Base-by-base conservation (phyloP, 768 basidiomycete genomes). In the Termitomyces sp. region DNA sequence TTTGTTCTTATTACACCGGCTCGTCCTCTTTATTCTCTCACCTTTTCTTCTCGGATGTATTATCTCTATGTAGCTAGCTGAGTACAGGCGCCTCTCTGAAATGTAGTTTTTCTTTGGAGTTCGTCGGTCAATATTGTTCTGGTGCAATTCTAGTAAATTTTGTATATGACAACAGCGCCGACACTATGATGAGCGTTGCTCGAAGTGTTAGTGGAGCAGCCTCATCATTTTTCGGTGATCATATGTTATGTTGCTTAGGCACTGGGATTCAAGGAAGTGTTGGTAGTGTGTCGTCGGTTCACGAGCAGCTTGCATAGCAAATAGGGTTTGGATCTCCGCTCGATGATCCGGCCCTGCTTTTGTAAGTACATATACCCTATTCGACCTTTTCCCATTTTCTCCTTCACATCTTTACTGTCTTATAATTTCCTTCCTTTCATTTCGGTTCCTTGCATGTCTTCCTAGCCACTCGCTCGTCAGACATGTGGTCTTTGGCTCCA, bases 1-100 rank as follows among this genome's bases (percentile, higher is more conserved):
- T 58, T 47, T 40, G 38, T 55, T 54, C 53, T 56, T 55, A 59
- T 58, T 54, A 59, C 50, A 62, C 46, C 53, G 45, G 58, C 59
- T 41, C 59, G 46, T 56, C 58, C 58, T n/a, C n/a, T 54, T 60
- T 65, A 42, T 59, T 56, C 49, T 40, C 56, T 62, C 49, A 53
- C 53, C 37, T 59, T 57, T 62, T 42, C 63, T 62, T 65, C 37
- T 31, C 63, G 69, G 71, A 71, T 73, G 72, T 74, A 74, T 70
- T 67, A 72, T 67, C 32, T 68, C 65, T 60, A 64, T 60, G 53
- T 70, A 69, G 62, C 58, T 62, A 62, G 58, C 55, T 53, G 52
- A 56, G 54, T 64, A 62, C 58, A 65, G 55, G 53, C 56, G 58
- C 62, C 62, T 62, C 60, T 62, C 58, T 59, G 54, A 66, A 59